A percentile compares a stretch with the other conserved stretches of the same genome.
Evolutionary conservation across 2,329 filamentous ascomycete species (phyloP).

Genomic region (Keithomyces neogunnii): DNA sequence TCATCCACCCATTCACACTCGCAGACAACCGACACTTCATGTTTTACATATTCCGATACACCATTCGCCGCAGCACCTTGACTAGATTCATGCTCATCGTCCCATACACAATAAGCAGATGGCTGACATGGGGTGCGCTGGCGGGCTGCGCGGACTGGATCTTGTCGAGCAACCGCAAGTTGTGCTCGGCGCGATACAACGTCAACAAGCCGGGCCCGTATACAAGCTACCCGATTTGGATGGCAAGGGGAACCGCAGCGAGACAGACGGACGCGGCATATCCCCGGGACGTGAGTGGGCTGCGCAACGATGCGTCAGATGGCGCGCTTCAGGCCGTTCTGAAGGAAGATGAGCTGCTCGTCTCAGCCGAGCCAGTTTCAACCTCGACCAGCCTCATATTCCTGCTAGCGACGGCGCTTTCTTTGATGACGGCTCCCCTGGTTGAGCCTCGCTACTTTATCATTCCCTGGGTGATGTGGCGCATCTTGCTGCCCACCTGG

Average conservation of each 20-base stretch:
- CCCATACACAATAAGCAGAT: conserved; percentile 63
- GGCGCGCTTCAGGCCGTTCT: conserved; percentile 11
- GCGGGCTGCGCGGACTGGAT: conserved; percentile 30
- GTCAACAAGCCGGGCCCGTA: conserved; percentile 11
- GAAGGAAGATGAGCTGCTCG: conserved; percentile 15
- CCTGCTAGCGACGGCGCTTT: conserved; percentile 63
- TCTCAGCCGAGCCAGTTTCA: conserved; percentile 23
- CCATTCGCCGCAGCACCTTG: conserved; percentile 56
- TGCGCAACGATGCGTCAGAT: not conserved
- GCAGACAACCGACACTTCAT: conserved; percentile 97
- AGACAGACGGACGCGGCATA: conserved; percentile 9
- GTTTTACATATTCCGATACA: conserved; percentile 89
- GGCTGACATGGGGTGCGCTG: conserved; percentile 58
- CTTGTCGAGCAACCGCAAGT: conserved; percentile 2
- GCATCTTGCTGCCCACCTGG: conserved; percentile 62
- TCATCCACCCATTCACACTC: conserved; percentile 90
- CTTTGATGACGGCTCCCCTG: conserved; percentile 78
- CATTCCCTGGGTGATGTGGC: conserved; percentile 88
- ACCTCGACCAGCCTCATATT: conserved; percentile 48
- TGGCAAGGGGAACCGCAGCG: not conserved
- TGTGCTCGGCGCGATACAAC: not conserved
- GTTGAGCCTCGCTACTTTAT: conserved; percentile 97
- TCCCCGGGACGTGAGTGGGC: conserved; percentile 4
- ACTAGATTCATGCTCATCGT: conserved; percentile 61
- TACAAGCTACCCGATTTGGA: conserved; percentile 20